phyloP scores from a whole-genome alignment of 139 green algal genomes.

The Parachlorella kessleri region DNA sequence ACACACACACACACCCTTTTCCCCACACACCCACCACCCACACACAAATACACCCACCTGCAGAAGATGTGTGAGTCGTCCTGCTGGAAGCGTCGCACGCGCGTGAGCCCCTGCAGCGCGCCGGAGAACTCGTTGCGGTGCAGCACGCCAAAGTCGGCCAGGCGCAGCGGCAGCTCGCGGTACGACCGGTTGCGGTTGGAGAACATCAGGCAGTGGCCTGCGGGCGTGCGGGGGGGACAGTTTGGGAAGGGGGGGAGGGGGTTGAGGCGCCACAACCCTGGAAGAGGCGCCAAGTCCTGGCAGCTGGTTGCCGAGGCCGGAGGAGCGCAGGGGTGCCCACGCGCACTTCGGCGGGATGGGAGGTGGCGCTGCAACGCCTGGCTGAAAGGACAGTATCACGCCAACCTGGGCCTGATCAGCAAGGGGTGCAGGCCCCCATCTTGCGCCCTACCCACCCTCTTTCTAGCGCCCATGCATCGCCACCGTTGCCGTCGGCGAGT shows the following conservation, averaged over 20 bases:
- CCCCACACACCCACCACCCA: not conserved
- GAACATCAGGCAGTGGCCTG: constrained; percentile 98
- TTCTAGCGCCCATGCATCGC: not conserved
- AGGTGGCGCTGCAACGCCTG: too few relatives aligned
- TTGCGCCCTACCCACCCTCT: not conserved
- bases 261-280: too few relatives aligned
- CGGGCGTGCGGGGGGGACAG: not conserved
- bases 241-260: not conserved
- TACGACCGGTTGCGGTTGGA: constrained; percentile 85
- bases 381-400: too few relatives aligned
- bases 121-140: constrained; percentile 95
- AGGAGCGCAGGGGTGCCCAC: too few relatives aligned
- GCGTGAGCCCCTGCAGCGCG: constrained; percentile 85
- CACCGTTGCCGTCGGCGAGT: too few relatives aligned
- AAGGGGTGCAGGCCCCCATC: too few relatives aligned
- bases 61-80: constrained; percentile 99
- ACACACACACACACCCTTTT: not conserved
- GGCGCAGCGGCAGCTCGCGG: constrained; percentile 92
- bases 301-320: too few relatives aligned
- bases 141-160: constrained; percentile 98
- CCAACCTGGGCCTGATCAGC: too few relatives aligned
- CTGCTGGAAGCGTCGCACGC: constrained; percentile 97
- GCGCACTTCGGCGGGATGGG: too few relatives aligned
- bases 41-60: constrained; percentile 31
- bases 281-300: too few relatives aligned